phyloP scores from a whole-genome alignment of 768 basidiomycete species.

The Hygrocybe coccinea region DNA sequence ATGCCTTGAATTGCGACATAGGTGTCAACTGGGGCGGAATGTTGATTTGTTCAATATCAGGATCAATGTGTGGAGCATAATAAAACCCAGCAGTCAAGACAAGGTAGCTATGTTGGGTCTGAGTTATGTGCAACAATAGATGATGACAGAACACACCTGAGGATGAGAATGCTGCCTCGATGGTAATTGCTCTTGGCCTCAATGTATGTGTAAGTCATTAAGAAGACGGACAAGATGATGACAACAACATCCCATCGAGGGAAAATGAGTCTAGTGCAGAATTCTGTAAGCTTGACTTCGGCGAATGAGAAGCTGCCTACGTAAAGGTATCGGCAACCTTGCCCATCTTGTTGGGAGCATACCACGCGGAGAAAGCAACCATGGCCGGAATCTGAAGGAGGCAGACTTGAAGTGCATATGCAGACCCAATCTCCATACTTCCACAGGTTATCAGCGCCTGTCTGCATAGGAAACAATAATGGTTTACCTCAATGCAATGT shows the following conservation, averaged over 20 bases:
- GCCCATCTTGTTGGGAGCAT: constrained; percentile 81
- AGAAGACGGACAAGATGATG: constrained; percentile 92
- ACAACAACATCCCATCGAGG: constrained; percentile 97
- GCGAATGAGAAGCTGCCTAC: constrained; percentile 44
- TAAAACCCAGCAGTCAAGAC: constrained; percentile 91
- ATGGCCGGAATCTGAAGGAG: constrained; percentile 96
- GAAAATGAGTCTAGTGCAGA: constrained; percentile 74
- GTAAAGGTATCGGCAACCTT: constrained; percentile 88
- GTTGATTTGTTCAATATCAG: constrained; percentile 37
- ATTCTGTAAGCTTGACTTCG: constrained; percentile 4
- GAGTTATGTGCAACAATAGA: constrained; percentile 7
- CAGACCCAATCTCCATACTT: constrained; percentile 99
- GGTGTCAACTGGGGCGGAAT: constrained; percentile 33
- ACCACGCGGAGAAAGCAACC: constrained; percentile 98
- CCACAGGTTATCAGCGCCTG: constrained; percentile 1
- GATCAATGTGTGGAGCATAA: constrained; percentile 62
- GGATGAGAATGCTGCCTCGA: constrained; percentile 89
- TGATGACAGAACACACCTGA: constrained; percentile 54
- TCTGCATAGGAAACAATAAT: neutral
- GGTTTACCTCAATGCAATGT: constrained; percentile 85
- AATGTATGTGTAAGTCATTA: constrained; percentile 98
- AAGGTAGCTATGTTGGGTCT: constrained; percentile 60
- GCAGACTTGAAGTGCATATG: constrained; percentile 97
- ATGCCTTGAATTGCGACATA: constrained; percentile 30
- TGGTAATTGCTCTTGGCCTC: constrained; percentile 99